Percentiles rank a stretch among this genome's conserved stretches.
Conservation (phyloP, 1,284 basidiomycete species). For the Ustilago cynodontis region DNA sequence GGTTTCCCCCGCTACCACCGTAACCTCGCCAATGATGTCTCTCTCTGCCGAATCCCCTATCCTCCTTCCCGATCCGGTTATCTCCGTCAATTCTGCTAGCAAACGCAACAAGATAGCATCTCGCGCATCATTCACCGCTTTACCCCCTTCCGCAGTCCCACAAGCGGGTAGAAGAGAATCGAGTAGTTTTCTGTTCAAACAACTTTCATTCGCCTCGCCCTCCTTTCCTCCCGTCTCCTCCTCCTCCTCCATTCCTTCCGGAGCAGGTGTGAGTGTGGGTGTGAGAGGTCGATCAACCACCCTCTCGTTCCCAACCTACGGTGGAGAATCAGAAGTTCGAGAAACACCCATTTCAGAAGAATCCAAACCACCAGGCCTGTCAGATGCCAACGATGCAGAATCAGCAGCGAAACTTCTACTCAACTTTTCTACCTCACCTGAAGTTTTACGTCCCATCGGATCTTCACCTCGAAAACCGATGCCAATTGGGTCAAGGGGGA, state of each 20-base stretch:
- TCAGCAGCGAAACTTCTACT: slow-evolving; percentile 46
- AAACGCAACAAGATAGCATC: slow-evolving; percentile 7
- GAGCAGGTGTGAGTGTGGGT: neutral
- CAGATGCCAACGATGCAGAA: slow-evolving; percentile 28
- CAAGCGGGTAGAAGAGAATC: slow-evolving; percentile 34
- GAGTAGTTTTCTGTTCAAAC: slow-evolving; percentile 44
- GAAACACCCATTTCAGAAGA: slow-evolving; percentile 5
- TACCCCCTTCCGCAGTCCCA: slow-evolving; percentile 38
- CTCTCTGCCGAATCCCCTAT: slow-evolving; percentile 56
- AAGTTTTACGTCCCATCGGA: slow-evolving; percentile 46
- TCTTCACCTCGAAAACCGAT: neutral
- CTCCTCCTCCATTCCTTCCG: neutral
- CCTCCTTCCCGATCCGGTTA: slow-evolving; percentile 37
- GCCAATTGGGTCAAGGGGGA: neutral
- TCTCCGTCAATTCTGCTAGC: slow-evolving; percentile 13
- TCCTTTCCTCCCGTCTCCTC: slow-evolving; percentile 16
- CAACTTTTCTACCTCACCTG: slow-evolving; percentile 54
- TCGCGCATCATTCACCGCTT: slow-evolving; percentile 19
- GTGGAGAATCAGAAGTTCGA: slow-evolving; percentile 36
- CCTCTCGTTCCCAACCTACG: slow-evolving; percentile 26
- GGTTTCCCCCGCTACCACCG: slow-evolving; percentile 38
- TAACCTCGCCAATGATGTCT: slow-evolving; percentile 59
- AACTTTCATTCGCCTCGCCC: slow-evolving; percentile 42
- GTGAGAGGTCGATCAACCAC: slow-evolving; percentile 13
- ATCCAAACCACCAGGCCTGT: slow-evolving; percentile 17